These are phyloP conservation scores for Fraxinus pennsylvanica DNA, from an alignment of 257 asterid genomes.

Conservation along the genomic window DNA sequence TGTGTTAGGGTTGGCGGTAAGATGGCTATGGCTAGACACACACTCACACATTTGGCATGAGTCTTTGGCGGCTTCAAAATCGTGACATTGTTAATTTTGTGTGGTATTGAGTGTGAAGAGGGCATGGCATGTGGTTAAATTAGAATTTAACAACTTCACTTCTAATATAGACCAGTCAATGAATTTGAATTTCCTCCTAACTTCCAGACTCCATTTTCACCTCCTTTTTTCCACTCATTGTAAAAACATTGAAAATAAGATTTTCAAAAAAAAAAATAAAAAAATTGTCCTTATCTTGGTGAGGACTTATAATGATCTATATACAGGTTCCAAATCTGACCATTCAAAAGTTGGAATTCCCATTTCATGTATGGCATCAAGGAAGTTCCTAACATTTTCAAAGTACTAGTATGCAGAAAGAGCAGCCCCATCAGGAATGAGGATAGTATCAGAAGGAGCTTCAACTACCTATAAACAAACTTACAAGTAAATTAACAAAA, in stretches of 20 bases:
- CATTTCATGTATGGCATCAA: constrained; percentile 64
- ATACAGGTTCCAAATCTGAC: constrained; percentile 74
- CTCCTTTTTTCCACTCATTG: too few relatives aligned
- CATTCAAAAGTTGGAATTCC: constrained; percentile 87
- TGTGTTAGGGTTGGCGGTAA: too few relatives aligned
- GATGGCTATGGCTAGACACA: too few relatives aligned
- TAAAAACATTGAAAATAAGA: background rate
- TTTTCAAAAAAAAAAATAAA: background rate
- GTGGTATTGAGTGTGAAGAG: too few relatives aligned
- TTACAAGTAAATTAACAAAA: constrained; percentile 19
- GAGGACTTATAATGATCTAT: constrained; percentile 8
- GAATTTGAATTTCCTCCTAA: too few relatives aligned
- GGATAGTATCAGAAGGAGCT: constrained; percentile 58
- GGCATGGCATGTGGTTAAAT: too few relatives aligned
- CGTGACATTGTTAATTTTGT: too few relatives aligned
- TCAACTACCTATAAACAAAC: constrained; percentile 62
- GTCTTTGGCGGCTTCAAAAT: too few relatives aligned
- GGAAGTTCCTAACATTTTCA: constrained; percentile 83
- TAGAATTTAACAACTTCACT: too few relatives aligned
- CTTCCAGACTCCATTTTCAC: too few relatives aligned
- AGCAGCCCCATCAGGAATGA: constrained; percentile 79
- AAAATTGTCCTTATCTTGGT: background rate
- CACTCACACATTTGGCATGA: too few relatives aligned
- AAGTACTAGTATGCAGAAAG: constrained; percentile 76
- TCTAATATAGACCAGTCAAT: too few relatives aligned